A percentile compares a stretch with the other conserved stretches of the same genome.
These are phyloP conservation scores for Santalum album DNA, from an alignment of 164 flowering plant genomes.

Conservation along the genomic window DNA sequence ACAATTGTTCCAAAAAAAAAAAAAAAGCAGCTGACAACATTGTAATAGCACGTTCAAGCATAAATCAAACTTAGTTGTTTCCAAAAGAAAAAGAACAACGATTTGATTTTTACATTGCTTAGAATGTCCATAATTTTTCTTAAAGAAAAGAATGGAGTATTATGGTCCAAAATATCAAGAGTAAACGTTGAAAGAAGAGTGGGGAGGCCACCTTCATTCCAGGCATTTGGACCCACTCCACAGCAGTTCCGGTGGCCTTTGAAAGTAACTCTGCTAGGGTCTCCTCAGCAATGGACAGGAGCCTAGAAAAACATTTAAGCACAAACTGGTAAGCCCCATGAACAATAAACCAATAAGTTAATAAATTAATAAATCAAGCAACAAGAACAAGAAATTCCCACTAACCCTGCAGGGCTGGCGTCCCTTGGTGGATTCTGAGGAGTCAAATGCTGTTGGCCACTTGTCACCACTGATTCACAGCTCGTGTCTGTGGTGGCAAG, in stretches of 20 bases:
- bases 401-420: slow-evolving; percentile 6
- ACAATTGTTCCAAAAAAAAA: too few species aligned
- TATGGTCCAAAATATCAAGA: too few species aligned
- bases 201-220: slow-evolving; percentile 1
- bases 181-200: too few species aligned
- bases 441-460: slow-evolving; percentile 2
- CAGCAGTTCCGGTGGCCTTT: slow-evolving; percentile 6
- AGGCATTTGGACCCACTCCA: slow-evolving; percentile 7
- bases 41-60: too few species aligned
- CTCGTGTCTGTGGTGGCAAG: slow-evolving; percentile 3
- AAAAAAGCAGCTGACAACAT: too few species aligned
- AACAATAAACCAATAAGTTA: not conserved
- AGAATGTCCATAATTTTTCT: too few species aligned
- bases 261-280: not conserved
- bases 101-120: too few species aligned
- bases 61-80: too few species aligned
- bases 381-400: not conserved
- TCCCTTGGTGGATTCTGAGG: slow-evolving; percentile 2
- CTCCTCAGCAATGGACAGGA: slow-evolving; percentile 7
- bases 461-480: slow-evolving; percentile 2
- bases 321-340: too few species aligned
- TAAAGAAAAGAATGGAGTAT: too few species aligned
- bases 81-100: too few species aligned
- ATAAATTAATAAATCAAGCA: not conserved
- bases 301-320: not conserved